Percentiles rank a stretch among this genome's conserved stretches.
These are phyloP conservation scores for Alternaria consortialis DNA, from an alignment of 2,329 filamentous ascomycete genomes.

Conservation along the genomic window DNA sequence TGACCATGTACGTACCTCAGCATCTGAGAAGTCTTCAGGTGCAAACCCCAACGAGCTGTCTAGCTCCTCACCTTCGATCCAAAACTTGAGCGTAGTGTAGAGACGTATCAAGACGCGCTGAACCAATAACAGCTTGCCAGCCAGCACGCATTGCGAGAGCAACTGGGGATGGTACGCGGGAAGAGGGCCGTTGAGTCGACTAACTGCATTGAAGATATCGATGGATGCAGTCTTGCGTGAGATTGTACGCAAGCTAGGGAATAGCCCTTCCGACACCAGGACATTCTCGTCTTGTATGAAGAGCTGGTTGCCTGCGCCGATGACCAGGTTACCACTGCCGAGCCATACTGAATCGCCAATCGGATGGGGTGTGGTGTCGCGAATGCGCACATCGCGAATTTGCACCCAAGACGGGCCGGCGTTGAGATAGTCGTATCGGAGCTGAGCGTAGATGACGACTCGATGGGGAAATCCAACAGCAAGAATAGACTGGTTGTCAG, in stretches of 20 bases:
- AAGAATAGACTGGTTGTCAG: conserved; percentile 85
- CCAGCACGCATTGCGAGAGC: conserved; percentile 83
- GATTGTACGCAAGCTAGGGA: conserved; percentile 63
- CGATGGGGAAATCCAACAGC: conserved; percentile 92
- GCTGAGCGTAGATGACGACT: conserved; percentile 82
- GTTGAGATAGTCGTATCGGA: conserved; percentile 91
- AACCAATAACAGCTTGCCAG: conserved; percentile 77
- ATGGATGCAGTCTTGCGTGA: conserved; percentile 61
- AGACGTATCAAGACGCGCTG: conserved; percentile 77
- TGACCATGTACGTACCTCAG: conserved; percentile 50
- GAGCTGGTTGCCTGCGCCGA: conserved; percentile 90
- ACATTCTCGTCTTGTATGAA: conserved; percentile 85
- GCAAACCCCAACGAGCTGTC: conserved; percentile 76
- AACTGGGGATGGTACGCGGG: conserved; percentile 94
- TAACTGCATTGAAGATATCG: conserved; percentile 83
- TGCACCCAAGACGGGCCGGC: conserved; percentile 89
- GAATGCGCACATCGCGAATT: conserved; percentile 82
- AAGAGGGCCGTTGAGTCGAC: conserved; percentile 83
- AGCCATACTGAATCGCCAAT: conserved; percentile 96
- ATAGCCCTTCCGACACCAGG: conserved; percentile 67
- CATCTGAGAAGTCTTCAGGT: conserved; percentile 58
- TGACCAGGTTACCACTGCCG: conserved; percentile 81
- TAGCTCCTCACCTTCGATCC: conserved; percentile 79
- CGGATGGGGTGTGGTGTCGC: conserved; percentile 83
- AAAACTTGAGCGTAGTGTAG: conserved; percentile 81